phyloP scores from a whole-genome alignment of 129 eudicot species.

The Oenanthe sinensis region DNA sequence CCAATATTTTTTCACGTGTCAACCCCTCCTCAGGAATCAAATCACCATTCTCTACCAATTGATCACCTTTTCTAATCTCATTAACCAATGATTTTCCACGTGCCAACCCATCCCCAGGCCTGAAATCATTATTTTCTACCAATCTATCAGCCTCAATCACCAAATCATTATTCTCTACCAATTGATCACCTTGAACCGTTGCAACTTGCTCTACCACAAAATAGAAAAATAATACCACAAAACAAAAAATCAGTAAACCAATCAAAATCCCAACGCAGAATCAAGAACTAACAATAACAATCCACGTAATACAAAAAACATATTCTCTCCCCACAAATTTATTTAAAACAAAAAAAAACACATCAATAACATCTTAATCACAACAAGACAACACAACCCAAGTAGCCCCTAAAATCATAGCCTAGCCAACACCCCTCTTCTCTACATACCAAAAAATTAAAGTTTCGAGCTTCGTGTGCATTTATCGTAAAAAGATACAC shows the following conservation, averaged over 20 bases:
- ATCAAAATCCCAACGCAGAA: not conserved
- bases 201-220: slow-evolving; percentile 3
- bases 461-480: not conserved
- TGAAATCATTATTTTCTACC: slow-evolving; percentile 3
- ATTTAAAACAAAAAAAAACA: not conserved
- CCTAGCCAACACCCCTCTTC: not conserved
- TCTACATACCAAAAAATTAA: not conserved
- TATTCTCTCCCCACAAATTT: not conserved
- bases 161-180: not conserved
- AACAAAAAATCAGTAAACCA: not conserved
- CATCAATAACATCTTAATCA: not conserved
- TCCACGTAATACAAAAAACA: too few relatives aligned
- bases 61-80: slow-evolving; percentile 20
- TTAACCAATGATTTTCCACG: slow-evolving; percentile 15
- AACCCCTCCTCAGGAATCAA: slow-evolving; percentile 11
- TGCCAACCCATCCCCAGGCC: slow-evolving; percentile 13
- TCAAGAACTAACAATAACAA: not conserved
- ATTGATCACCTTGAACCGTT: slow-evolving; percentile 6
- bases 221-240: not conserved
- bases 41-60: slow-evolving; percentile 4
- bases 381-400: not conserved
- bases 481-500: not conserved
- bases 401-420: not conserved
- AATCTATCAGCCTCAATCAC: slow-evolving; percentile 1
- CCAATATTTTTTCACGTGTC: slow-evolving; percentile 15